phyloP scores from a whole-genome alignment of 352 stramenopile genomes.

The Phytophthora idaei region DNA sequence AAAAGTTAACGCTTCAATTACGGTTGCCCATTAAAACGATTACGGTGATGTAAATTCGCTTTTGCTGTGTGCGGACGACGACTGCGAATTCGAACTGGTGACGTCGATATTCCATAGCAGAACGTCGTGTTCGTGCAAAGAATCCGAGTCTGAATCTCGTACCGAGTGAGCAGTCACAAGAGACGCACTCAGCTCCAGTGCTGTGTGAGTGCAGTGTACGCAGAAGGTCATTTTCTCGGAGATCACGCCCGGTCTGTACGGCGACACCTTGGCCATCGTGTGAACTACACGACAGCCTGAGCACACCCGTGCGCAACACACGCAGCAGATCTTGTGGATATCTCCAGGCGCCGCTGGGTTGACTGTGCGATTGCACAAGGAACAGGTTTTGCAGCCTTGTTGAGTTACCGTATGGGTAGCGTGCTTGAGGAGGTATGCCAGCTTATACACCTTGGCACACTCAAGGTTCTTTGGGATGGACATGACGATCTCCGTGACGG shows the following conservation, averaged over 20 bases:
- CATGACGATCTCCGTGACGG: slow-evolving; percentile 56
- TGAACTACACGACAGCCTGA: slow-evolving; percentile 22
- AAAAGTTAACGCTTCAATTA: neutral
- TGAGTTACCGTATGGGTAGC: slow-evolving; percentile 18
- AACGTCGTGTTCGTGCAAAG: slow-evolving; percentile 16
- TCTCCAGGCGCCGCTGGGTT: slow-evolving; percentile 10
- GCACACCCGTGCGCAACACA: slow-evolving; percentile 35
- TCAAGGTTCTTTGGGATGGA: slow-evolving; percentile 55
- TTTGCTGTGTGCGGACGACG: slow-evolving; percentile 15
- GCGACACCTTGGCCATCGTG: slow-evolving; percentile 27
- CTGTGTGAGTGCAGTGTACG: slow-evolving; percentile 18
- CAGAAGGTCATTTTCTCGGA: slow-evolving; percentile 32
- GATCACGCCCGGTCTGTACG: slow-evolving; percentile 21
- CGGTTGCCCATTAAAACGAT: neutral
- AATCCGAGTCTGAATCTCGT: slow-evolving; percentile 20
- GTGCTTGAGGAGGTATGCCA: slow-evolving; percentile 29
- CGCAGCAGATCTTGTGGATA: slow-evolving; percentile 35
- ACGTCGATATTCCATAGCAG: slow-evolving; percentile 27
- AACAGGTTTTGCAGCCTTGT: slow-evolving; percentile 1
- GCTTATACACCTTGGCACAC: slow-evolving; percentile 58
- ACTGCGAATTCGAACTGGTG: slow-evolving; percentile 20
- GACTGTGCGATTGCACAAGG: slow-evolving; percentile 21
- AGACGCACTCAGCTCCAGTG: slow-evolving; percentile 11
- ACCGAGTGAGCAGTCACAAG: slow-evolving; percentile 22
- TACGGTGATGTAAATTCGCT: slow-evolving; percentile 11